A percentile compares a stretch with the other conserved stretches of the same genome.
Evolutionary conservation across 2,329 filamentous ascomycete genomes (phyloP).

Genomic region (Fusarium sambucinum): DNA sequence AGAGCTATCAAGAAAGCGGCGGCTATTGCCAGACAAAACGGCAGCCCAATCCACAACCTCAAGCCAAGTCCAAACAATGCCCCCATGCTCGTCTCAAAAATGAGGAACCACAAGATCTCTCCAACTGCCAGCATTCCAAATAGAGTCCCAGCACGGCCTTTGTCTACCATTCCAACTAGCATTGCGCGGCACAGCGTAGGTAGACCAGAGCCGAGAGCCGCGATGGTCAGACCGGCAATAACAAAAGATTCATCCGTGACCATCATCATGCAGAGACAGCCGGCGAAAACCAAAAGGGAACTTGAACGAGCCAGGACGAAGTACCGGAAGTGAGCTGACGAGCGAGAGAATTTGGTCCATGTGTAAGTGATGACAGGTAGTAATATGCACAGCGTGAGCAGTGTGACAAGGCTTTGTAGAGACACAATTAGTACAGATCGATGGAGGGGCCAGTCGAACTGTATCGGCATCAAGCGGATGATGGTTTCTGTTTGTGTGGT

Average conservation of each 20-base stretch:
- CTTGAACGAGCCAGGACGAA: constrained; percentile 37
- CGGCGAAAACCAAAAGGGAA: constrained; percentile 40
- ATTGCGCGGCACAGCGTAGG: constrained; percentile 46
- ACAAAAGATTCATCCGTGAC: constrained; percentile 37
- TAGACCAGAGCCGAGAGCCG: constrained; percentile 45
- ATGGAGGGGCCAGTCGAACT: constrained; percentile 43
- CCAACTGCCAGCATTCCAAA: constrained; percentile 45
- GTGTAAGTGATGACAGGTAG: constrained; percentile 34
- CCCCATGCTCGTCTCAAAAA: constrained; percentile 39
- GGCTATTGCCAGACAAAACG: constrained; percentile 39
- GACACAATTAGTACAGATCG: constrained; percentile 44
- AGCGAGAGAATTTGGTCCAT: constrained; percentile 14
- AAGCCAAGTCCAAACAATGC: constrained; percentile 45
- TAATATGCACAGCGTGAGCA: constrained; percentile 42
- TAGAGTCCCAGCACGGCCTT: constrained; percentile 38
- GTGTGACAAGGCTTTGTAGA: constrained; percentile 38
- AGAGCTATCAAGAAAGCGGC: constrained; percentile 29
- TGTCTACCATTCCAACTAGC: constrained; percentile 30
- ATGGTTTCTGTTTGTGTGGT: constrained; percentile 42
- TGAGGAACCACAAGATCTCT: constrained; percentile 44
- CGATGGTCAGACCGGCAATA: constrained; percentile 38
- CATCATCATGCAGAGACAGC: constrained; percentile 44
- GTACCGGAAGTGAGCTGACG: constrained; percentile 24
- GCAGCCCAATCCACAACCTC: constrained; percentile 42
- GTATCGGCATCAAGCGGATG: constrained; percentile 45